Conservation (phyloP, 2,329 filamentous ascomycete genomes). For the Akanthomyces lecanii region DNA sequence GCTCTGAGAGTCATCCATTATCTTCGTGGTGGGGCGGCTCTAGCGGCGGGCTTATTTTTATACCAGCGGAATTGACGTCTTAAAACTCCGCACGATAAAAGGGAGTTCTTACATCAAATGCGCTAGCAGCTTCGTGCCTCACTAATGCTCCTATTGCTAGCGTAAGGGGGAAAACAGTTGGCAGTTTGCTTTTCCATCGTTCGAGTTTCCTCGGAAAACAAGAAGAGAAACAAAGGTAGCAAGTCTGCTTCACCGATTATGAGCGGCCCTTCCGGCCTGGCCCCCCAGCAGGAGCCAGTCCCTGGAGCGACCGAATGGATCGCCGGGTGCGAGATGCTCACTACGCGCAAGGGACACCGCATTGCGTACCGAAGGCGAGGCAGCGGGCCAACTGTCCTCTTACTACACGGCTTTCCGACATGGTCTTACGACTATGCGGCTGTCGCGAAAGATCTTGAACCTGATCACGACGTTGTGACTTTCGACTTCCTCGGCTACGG, state of each 20-base stretch:
- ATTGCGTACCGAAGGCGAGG: not conserved
- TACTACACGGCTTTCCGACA: not conserved
- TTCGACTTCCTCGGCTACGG: slow-evolving; percentile 2
- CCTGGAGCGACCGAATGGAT: not conserved
- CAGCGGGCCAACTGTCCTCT: not conserved
- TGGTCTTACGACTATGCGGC: not conserved
- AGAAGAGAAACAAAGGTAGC: not conserved
- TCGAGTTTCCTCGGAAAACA: no score
- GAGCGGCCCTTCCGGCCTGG: not conserved
- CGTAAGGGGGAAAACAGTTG: no score
- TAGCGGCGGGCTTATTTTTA: no score
- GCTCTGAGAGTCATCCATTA: no score
- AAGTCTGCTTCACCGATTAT: not conserved
- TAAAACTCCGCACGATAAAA: no score
- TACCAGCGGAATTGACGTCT: no score
- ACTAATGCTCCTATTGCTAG: no score
- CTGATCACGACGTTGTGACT: not conserved
- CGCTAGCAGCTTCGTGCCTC: no score
- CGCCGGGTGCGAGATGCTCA: not conserved
- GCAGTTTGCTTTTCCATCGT: no score
- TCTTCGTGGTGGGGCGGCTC: no score
- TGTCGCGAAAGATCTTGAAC: not conserved
- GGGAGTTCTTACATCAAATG: no score
- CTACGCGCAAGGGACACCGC: not conserved
- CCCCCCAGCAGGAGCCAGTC: not conserved